A percentile compares a stretch with the other conserved stretches of the same genome.
phyloP scores from a whole-genome alignment of 352 stramenopile species.

The Globisporangium middletonii region DNA sequence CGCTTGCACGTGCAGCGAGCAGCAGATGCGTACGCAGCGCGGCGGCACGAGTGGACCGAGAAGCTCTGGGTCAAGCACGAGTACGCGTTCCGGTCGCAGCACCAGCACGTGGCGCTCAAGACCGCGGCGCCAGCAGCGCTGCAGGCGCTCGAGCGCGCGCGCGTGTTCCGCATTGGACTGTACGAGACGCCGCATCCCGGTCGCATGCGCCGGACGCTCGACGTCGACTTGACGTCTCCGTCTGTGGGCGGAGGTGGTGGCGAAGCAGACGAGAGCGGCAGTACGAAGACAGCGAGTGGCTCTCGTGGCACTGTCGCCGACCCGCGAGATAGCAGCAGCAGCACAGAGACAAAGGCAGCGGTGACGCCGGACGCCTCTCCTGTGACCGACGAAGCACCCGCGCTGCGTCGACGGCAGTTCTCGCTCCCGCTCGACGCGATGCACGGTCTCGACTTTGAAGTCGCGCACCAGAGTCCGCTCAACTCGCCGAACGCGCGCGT shows the following conservation, averaged over 20 bases:
- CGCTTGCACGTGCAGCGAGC: constrained; percentile 22
- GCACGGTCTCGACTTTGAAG: constrained; percentile 30
- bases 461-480: constrained; percentile 15
- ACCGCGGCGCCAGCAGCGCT: constrained; percentile 24
- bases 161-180: constrained; percentile 42
- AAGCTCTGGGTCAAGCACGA: constrained; percentile 62
- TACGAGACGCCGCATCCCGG: constrained; percentile 68
- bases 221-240: constrained; percentile 32
- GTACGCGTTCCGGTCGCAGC: constrained; percentile 63
- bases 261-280: neutral
- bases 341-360: neutral
- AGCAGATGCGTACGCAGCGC: constrained; percentile 11
- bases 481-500: constrained; percentile 16
- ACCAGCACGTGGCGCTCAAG: constrained; percentile 36
- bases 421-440: constrained; percentile 35
- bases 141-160: constrained; percentile 19
- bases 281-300: too few relatives aligned
- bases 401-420: constrained; percentile 16
- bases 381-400: neutral
- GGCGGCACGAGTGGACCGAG: constrained; percentile 41
- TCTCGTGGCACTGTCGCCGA: too few relatives aligned
- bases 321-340: too few relatives aligned
- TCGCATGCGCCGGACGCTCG: constrained; percentile 47
- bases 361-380: neutral
- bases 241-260: neutral